Evolutionary conservation across 805 yeast species (phyloP).

Genomic region (Saccharomycopsis vini): DNA sequence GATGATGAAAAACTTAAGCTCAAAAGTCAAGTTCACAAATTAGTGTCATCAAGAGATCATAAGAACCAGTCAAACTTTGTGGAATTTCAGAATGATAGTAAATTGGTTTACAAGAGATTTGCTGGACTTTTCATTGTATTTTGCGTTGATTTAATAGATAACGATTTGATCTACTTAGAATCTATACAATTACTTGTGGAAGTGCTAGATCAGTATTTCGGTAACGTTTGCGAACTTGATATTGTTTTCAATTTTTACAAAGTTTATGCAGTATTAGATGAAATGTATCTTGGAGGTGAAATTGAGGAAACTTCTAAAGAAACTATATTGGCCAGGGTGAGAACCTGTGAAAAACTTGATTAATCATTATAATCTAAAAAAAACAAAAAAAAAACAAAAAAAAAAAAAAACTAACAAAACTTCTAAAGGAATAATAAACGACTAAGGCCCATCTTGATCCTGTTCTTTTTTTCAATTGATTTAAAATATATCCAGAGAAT

Average conservation of each 20-base stretch:
- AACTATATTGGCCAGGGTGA: conserved; percentile 54
- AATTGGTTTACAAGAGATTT: conserved; percentile 77
- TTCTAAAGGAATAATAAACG: neutral
- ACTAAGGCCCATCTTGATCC: neutral
- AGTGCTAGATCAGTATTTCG: conserved; percentile 74
- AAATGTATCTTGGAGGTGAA: conserved; percentile 85
- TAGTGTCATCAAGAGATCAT: conserved; percentile 76
- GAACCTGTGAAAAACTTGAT: conserved; percentile 54
- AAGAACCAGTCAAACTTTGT: conserved; percentile 77
- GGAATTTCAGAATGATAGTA: conserved; percentile 51
- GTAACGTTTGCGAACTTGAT: conserved; percentile 89
- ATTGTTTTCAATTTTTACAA: conserved; percentile 86
- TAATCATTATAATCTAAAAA: no score
- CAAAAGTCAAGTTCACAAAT: conserved; percentile 62
- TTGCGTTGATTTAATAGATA: conserved; percentile 71
- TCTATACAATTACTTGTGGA: conserved; percentile 85
- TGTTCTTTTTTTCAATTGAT: neutral
- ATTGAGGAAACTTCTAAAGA: conserved; percentile 75
- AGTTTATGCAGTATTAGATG: conserved; percentile 75
- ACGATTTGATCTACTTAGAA: conserved; percentile 75
- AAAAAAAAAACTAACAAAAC: no score
- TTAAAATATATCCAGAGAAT: no score
- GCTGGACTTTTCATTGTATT: conserved; percentile 89
- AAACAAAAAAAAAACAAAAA: no score
- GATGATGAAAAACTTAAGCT: conserved; percentile 39